phyloP scores from a whole-genome alignment of 2,329 filamentous ascomycete species.

The Alternaria brassicae region DNA sequence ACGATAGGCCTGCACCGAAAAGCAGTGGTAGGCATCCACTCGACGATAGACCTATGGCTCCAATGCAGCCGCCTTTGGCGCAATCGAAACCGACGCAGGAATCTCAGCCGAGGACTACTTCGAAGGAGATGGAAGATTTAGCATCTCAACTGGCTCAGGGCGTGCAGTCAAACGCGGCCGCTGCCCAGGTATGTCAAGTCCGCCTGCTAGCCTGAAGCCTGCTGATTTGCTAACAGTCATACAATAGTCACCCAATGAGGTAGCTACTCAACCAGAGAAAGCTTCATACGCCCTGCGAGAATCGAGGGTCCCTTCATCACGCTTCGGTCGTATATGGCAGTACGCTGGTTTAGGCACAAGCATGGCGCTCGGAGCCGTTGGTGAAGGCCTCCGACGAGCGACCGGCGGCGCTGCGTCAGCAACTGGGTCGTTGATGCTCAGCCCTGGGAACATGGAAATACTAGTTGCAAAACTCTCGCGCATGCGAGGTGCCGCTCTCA shows the following conservation, averaged over 20 bases:
- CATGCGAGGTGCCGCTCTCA: constrained; percentile 96
- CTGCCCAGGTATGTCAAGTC: constrained; percentile 34
- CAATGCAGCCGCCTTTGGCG: constrained; percentile 18
- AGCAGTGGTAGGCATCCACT: constrained; percentile 16
- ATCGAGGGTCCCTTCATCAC: constrained; percentile 87
- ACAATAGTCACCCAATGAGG: constrained; percentile 43
- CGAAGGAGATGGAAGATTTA: constrained; percentile 54
- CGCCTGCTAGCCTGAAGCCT: constrained; percentile 20
- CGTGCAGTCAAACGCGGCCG: constrained; percentile 40
- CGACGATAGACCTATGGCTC: constrained; percentile 16
- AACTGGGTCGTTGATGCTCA: constrained; percentile 82
- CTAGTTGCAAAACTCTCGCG: constrained; percentile 90
- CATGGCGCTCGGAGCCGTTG: constrained; percentile 92
- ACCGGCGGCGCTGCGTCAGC: constrained; percentile 68
- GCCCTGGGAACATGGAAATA: constrained; percentile 87
- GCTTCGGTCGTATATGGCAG: constrained; percentile 89
- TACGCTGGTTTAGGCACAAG: constrained; percentile 92
- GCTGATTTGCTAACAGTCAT: constrained; percentile 58
- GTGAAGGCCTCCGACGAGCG: constrained; percentile 80
- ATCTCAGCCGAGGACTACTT: constrained; percentile 23
- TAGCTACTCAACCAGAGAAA: constrained; percentile 38
- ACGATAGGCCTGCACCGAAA: constrained; percentile 12
- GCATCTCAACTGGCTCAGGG: constrained; percentile 58
- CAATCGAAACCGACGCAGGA: constrained; percentile 15
- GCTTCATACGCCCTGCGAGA: constrained; percentile 76